Evolutionary conservation across 306 rosid species (phyloP), one percentile per base, ranked within the genome.

Genomic region (Castanea crenata): DNA sequence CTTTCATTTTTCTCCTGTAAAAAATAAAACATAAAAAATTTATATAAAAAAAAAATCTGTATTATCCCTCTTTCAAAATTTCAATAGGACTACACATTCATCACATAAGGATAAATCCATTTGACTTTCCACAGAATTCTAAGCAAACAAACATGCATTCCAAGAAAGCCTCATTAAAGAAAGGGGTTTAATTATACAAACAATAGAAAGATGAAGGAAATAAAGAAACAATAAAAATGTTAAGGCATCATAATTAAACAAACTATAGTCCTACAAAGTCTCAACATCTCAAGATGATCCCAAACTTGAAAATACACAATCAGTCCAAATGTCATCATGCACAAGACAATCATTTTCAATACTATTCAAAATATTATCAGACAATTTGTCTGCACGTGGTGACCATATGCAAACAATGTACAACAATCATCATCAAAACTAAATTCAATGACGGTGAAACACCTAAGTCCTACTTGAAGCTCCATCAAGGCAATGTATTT

Each of bases 1-100:
- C 90, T 86, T 71, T 92, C 94, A 84, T 94, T 94, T 85, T 97
- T 88, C 94, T 94, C 98, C 93, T 90, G 83, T 54, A 49, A 20
- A 79, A 74, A 29, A 18, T 14, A 21, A 21, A 21, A 81, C 56
- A 59, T 34, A 34, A 34, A 34, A 0, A 3, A 3, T 34, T 0
- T 2, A 29, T 2, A 3, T 2, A 29, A 29, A 1, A 34, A 34
- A 34, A 34, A 34, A 34, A 5, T 34, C 0, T 34, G 7, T 34
- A 34, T 34, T 34, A 34, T 7, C 41, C 8, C 41, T 5, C 41
- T 34, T 34, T 34, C 41, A 34, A 34, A 34, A 58, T 56, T 62
- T 62, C 32, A 74, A 54, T 76, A 69, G 74, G 38, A 75, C 52
- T n/a, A n/a, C n/a, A 1, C 19, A 44, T 21, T 20, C 1, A 18